phyloP scores from a whole-genome alignment of 805 yeast species.

The Clavispora vitiphila region DNA sequence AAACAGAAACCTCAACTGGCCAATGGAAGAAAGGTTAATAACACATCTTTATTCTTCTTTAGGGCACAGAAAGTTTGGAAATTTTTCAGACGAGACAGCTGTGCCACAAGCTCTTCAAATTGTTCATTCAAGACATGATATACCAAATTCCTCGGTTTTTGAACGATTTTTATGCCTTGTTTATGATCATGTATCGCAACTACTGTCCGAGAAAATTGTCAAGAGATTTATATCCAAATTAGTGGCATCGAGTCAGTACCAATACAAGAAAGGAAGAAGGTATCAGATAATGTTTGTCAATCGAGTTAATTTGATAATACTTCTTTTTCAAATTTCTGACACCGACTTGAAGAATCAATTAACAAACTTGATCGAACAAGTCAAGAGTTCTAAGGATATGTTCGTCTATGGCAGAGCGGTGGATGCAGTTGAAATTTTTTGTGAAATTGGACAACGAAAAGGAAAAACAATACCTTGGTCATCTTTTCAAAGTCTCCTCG shows the following conservation, averaged over 20 bases:
- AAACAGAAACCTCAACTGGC: slow-evolving; percentile 25
- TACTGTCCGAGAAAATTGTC: slow-evolving; percentile 20
- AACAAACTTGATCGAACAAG: slow-evolving; percentile 19
- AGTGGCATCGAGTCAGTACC: slow-evolving; percentile 33
- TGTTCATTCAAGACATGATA: slow-evolving; percentile 21
- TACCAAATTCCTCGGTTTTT: slow-evolving; percentile 25
- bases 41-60: slow-evolving; percentile 24
- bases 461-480: slow-evolving; percentile 16
- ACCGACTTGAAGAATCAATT: slow-evolving; percentile 29
- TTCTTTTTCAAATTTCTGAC: slow-evolving; percentile 31
- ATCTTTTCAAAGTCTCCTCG: slow-evolving; percentile 15
- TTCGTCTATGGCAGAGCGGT: slow-evolving; percentile 19
- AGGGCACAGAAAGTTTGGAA: slow-evolving; percentile 29
- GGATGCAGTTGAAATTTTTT: slow-evolving; percentile 16
- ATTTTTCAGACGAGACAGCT: slow-evolving; percentile 30
- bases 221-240: slow-evolving; percentile 31
- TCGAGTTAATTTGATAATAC: slow-evolving; percentile 30
- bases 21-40: slow-evolving; percentile 31
- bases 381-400: slow-evolving; percentile 20
- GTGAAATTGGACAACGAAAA: slow-evolving; percentile 14
- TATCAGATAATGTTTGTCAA: slow-evolving; percentile 31
- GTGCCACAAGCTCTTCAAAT: slow-evolving; percentile 20
- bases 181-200: slow-evolving; percentile 27
- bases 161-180: slow-evolving; percentile 34
- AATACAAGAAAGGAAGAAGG: slow-evolving; percentile 21